Evolutionary conservation across 1,284 basidiomycete species (phyloP).

Genomic region (Cryptococcus deneoformans): DNA sequence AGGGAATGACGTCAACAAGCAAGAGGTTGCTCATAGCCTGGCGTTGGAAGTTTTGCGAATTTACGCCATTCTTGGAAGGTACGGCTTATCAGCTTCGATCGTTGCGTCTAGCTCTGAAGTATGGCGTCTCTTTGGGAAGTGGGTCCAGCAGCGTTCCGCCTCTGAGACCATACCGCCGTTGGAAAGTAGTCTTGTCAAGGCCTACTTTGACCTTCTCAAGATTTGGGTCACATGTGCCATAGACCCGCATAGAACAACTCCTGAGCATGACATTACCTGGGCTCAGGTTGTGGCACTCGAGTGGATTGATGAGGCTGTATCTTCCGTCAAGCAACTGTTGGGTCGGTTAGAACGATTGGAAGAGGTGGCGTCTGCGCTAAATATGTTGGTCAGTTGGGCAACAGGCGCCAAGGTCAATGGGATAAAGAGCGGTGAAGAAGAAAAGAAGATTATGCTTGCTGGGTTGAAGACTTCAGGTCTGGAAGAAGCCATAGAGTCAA

Average conservation of each 20-base stretch:
- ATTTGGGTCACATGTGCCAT: conserved; percentile 78
- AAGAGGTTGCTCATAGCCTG: conserved; percentile 51
- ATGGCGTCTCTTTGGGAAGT: conserved; percentile 32
- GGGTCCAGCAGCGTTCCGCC: conserved; percentile 13
- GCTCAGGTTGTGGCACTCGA: conserved; percentile 72
- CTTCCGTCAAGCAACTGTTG: conserved; percentile 8
- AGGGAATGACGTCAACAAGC: neutral
- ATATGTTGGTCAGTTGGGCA: conserved; percentile 58
- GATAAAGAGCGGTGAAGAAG: conserved; percentile 61
- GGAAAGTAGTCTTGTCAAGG: conserved; percentile 19
- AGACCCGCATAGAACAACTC: conserved; percentile 84
- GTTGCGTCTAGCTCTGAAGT: conserved; percentile 37
- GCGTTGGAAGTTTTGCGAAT: conserved; percentile 62
- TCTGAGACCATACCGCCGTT: neutral
- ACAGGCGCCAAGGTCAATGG: conserved; percentile 72
- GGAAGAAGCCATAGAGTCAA: neutral
- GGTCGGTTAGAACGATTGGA: conserved; percentile 47
- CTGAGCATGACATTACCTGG: conserved; percentile 85
- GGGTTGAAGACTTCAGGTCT: conserved; percentile 1
- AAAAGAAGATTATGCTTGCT: conserved; percentile 41
- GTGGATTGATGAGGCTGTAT: conserved; percentile 64
- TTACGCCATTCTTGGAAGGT: conserved; percentile 66
- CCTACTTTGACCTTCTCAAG: conserved; percentile 56
- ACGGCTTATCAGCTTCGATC: conserved; percentile 64
- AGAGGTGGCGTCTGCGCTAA: conserved; percentile 43